Conservation (phyloP, 2,329 filamentous ascomycete genomes). For the Arthrobotrys megalospora region DNA sequence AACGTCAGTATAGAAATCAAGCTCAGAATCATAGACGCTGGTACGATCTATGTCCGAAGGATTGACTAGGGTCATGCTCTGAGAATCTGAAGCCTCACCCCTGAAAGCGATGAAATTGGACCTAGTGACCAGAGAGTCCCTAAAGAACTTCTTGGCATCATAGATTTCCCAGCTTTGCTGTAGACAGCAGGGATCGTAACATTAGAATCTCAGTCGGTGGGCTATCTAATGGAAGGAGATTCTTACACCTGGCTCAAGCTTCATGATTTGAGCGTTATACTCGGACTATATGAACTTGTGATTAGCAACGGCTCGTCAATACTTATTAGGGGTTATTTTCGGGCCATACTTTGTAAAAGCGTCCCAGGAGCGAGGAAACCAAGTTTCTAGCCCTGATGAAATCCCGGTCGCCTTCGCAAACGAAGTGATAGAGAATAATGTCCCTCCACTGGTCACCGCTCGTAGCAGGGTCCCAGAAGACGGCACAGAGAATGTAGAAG, state of each 20-base stretch:
- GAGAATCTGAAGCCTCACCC: constrained; percentile 14
- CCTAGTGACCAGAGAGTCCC: constrained; percentile 12
- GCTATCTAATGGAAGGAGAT: not conserved
- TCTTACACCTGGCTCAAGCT: constrained; percentile 25
- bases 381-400: not conserved
- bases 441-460: constrained; percentile 7
- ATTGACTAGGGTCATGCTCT: constrained; percentile 10
- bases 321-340: not conserved
- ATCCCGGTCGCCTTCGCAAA: constrained; percentile 8
- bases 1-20: constrained; percentile 17
- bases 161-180: constrained; percentile 24
- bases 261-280: not conserved
- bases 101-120: constrained; percentile 31
- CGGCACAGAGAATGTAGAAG: constrained; percentile 17
- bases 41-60: constrained; percentile 9
- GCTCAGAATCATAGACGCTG: constrained; percentile 20
- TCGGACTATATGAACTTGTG: constrained; percentile 6
- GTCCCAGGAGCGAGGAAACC: constrained; percentile 16
- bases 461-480: constrained; percentile 5
- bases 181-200: not conserved
- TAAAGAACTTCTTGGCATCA: not conserved
- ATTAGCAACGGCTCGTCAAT: not conserved
- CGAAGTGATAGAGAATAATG: constrained; percentile 29
- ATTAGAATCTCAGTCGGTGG: not conserved
- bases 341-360: not conserved